Evolutionary conservation across 2,329 filamentous ascomycete species (phyloP), one percentile per base, ranked within the genome.

Genomic region (Graphilbum fragrans): DNA sequence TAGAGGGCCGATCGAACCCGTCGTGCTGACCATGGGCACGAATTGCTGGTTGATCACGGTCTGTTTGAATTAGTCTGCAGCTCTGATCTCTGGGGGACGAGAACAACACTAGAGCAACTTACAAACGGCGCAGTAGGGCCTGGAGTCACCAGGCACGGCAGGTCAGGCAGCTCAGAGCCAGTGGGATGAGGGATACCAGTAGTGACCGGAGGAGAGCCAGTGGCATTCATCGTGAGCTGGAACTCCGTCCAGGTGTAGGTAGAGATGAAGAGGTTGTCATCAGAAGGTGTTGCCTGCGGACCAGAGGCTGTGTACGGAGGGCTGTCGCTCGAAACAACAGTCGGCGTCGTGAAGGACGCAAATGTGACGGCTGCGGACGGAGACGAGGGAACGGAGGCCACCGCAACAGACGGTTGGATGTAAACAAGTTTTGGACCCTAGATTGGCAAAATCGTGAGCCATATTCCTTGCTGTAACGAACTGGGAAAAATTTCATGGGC

Each of bases 1-100:
- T 19, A 41, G 35, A 22, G 40, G 40, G 22, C 40, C 40, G 20
- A 41, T 29, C 20, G 40, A 41, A 17, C 21, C 19, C 6, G 40
- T 41, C 5, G 23, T 33, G 40, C 40, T 41, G 35, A 41, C 40
- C 40, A 41, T 41, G 35, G 40, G 40, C 40, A 41, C 40, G 12
- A 41, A 41, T 35, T 41, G 40, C 35, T 41, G 40, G 40, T 41
- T 37, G 35, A 41, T 19, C 7, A 41, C 20, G 2, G 40, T 41
- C n/a, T n/a, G n/a, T n/a, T n/a, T n/a, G n/a, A n/a, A n/a, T n/a
- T n/a, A n/a, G n/a, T n/a, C n/a, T n/a, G n/a, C n/a, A n/a, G n/a
- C n/a, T n/a, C n/a, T n/a, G n/a, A n/a, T n/a, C n/a, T n/a, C n/a
- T n/a, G n/a, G n/a, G n/a, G n/a, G n/a, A n/a, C n/a, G n/a, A n/a